Evolutionary conservation across 176 grass and related monocot species (phyloP), one percentile per base, ranked within the genome.

Genomic region (Pharus latifolius): DNA sequence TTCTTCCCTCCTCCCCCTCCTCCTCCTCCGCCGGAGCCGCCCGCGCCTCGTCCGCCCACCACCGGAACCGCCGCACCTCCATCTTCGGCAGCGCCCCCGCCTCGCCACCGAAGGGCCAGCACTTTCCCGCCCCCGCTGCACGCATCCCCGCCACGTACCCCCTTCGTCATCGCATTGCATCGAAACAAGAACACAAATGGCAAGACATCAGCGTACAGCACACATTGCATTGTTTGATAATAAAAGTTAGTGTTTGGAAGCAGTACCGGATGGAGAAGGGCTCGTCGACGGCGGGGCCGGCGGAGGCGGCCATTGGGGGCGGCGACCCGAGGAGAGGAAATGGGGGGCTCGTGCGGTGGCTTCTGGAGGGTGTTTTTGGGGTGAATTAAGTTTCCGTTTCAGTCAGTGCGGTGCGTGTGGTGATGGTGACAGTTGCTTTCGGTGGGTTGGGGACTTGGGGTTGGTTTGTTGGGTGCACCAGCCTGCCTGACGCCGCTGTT

Each of bases 261-360:
- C 0, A 3, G 76, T 80, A 85, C 83, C 83, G 76, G 63, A 85
- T 85, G 29, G 69, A 85, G 83, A 85, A 80, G 17, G 27, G 38
- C 76, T 61, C 35, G 46, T 27, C 76, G 69, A 9, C 41, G 41
- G 48, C 65, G 17, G 27, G 38, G 69, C 54, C 35, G 46, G 22
- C 76, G 69, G 12, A 30, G 41, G 48, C 65, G 60, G 74, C 60
- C 82, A 78, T 78, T 11, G 19, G 49, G 3, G 55, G 32, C 13
- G 30, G 31, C 49, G 38, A 73, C 58, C 43, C 14, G 54, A 22
- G 3, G 18, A 6, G n/a, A 5, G 45, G 7, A 13, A n/a, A n/a
- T n/a, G n/a, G n/a, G n/a, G n/a, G 18, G 19, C 19, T 45, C 52
- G 46, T 29, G 53, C 22, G 22, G 23, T 7, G 11, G 52, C 24